phyloP scores from a whole-genome alignment of 176 grass and related monocot genomes.

The Aegilops speltoides region DNA sequence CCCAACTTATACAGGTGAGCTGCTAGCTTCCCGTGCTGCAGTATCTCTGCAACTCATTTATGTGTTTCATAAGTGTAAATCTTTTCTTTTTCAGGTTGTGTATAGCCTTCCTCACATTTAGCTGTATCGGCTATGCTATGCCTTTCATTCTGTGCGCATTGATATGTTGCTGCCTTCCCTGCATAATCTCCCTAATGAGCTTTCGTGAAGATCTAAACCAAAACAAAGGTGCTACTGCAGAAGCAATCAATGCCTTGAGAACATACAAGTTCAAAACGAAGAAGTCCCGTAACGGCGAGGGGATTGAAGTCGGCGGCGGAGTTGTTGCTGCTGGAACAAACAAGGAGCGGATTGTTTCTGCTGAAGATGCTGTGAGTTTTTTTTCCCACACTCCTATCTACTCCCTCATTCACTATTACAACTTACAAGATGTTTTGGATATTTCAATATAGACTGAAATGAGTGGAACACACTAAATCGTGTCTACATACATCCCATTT shows the following conservation, averaged over 20 bases:
- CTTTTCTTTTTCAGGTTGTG: constrained; percentile 73
- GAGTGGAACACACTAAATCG: no score
- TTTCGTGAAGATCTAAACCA: constrained; percentile 68
- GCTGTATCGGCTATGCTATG: constrained; percentile 95
- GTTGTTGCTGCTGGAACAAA: constrained; percentile 72
- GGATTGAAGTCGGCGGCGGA: constrained; percentile 47
- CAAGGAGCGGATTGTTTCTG: constrained; percentile 65
- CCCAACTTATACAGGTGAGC: constrained; percentile 83
- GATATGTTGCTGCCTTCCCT: constrained; percentile 97
- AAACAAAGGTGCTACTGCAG: constrained; percentile 70
- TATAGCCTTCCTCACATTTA: constrained; percentile 97
- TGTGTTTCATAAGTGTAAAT: constrained; percentile 36
- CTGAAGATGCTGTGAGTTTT: constrained; percentile 79
- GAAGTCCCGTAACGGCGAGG: constrained; percentile 45
- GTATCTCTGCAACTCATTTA: constrained; percentile 27
- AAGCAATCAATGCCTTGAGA: constrained; percentile 67
- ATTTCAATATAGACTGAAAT: no score
- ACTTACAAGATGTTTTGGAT: no score
- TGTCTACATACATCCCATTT: no score
- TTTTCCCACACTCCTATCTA: background rate
- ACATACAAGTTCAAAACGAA: constrained; percentile 77
- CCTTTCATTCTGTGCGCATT: constrained; percentile 88
- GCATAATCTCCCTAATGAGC: constrained; percentile 81
- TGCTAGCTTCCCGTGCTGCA: constrained; percentile 22
- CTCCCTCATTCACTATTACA: no score